Percentiles rank a stretch among this genome's conserved stretches.
Evolutionary conservation across 2,329 filamentous ascomycete species (phyloP).

Genomic region (Raffaelea deltoideospora): DNA sequence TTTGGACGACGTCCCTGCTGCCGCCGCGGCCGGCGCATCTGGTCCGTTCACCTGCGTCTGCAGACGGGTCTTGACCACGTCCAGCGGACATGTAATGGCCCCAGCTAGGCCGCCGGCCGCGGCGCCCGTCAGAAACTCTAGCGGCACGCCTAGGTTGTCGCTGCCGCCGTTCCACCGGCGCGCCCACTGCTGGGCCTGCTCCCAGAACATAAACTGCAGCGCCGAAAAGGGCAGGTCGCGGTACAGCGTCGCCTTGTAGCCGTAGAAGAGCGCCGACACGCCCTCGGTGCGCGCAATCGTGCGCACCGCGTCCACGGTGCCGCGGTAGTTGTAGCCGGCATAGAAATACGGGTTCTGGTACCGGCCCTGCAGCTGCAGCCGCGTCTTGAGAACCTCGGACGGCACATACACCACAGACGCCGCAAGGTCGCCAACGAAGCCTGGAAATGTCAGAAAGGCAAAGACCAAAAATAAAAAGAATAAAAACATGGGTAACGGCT

Average conservation of each 20-base stretch:
- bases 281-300: constrained; percentile 80
- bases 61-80: constrained; percentile 92
- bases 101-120: constrained; percentile 85
- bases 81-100: constrained; percentile 85
- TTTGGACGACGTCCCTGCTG: too few relatives aligned
- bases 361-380: constrained; percentile 83
- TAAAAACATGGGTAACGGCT: too few relatives aligned
- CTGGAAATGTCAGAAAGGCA: constrained; percentile 23
- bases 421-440: constrained; percentile 84
- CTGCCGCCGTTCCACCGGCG: constrained; percentile 62
- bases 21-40: constrained; percentile 10
- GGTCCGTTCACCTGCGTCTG: constrained; percentile 74
- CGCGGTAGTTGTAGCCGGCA: constrained; percentile 91
- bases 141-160: constrained; percentile 66
- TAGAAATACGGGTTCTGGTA: constrained; percentile 90
- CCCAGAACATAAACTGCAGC: constrained; percentile 95
- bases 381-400: constrained; percentile 95
- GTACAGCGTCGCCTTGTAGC: constrained; percentile 92
- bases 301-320: constrained; percentile 66
- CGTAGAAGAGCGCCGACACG: constrained; percentile 73
- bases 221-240: constrained; percentile 93
- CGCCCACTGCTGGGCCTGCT: constrained; percentile 77
- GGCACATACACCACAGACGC: constrained; percentile 91
- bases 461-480: not conserved
- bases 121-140: constrained; percentile 82